Evolutionary conservation across 768 basidiomycete genomes (phyloP).

Genomic region (Russula abietina): DNA sequence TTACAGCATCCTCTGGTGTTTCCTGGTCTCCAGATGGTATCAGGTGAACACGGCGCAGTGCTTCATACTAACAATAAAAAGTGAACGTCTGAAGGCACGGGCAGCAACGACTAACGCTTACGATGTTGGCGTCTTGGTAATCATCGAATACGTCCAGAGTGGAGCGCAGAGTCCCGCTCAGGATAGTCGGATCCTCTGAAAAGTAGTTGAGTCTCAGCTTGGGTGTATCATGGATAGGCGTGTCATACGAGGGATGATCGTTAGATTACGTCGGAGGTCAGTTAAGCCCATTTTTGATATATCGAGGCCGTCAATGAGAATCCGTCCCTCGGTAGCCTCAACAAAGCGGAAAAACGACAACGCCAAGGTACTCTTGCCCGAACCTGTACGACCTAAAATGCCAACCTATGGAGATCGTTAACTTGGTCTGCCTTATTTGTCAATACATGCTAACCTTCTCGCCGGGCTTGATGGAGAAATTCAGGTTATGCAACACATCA

Average conservation of each 20-base stretch:
- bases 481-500: conserved; percentile 73
- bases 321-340: conserved; percentile 73
- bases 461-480: conserved; percentile 63
- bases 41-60: conserved; percentile 76
- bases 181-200: conserved; percentile 81
- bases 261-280: conserved; percentile 70
- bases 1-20: conserved; percentile 46
- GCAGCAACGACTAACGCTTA: conserved; percentile 33
- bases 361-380: conserved; percentile 75
- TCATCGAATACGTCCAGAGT: conserved; percentile 84
- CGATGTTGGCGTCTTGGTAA: conserved; percentile 78
- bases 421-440: neutral
- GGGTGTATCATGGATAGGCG: neutral
- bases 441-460: conserved; percentile 55
- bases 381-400: conserved; percentile 60
- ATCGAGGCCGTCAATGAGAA: conserved; percentile 72
- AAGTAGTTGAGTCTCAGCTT: neutral
- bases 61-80: conserved; percentile 53
- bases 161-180: conserved; percentile 75
- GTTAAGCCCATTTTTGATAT: conserved; percentile 75
- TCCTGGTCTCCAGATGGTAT: conserved; percentile 53
- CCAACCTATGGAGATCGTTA: conserved; percentile 43
- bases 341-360: conserved; percentile 87
- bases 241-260: conserved; percentile 60
- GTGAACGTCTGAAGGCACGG: conserved; percentile 2